Base-by-base conservation (phyloP, 768 basidiomycete genomes). In the Tylopilus balloui region DNA sequence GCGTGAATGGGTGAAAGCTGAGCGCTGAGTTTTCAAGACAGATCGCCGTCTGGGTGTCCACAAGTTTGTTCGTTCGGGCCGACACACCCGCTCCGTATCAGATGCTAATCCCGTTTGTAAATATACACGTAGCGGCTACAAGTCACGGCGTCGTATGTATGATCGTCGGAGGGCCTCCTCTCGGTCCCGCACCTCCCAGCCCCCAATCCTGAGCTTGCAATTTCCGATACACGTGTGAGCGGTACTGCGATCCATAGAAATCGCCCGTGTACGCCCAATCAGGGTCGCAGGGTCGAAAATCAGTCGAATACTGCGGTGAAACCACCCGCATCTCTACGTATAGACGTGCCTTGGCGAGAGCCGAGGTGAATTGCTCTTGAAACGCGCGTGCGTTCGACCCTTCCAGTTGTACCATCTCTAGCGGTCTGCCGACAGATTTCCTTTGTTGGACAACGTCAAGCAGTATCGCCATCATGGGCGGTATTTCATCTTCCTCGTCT, bases 401-500 rank as follows among this genome's bases (percentile, higher is more conserved):
- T 24, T 68, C 67, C 12, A 67, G 51, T n/a, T 58, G 65, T 14
- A 67, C 28, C 32, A 59, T 19, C 10, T 39, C 47, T 19, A 67
- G 46, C n/a, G 65, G 56, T 37, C 43, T 58, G 27, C 67, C 67
- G 24, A 68, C 67, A 2, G 56, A 50, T 42, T 60, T 62, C 52
- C 65, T 55, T 47, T 69, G 65, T 27, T 62, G 64, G 40, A 67
- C 50, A 11, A 67, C 62, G 42, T 68, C 67, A 23, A 67, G 58
- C 14, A 67, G 49, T 54, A 67, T 58, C 27, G 56, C 64, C 55
- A 68, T 62, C 48, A 53, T 41, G 15, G 67, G 65, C 0, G 60
- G 54, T 17, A 66, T 52, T 44, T 68, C 65, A 53, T 65, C 67
- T 52, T 60, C 65, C 28, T 68, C 65, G 42, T 68, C 65, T n/a